Percentiles rank a stretch among this genome's conserved stretches.
These are phyloP conservation scores for Cutaneotrichosporon cyanovorans DNA, from an alignment of 1,284 basidiomycete genomes.

Conservation along the genomic window DNA sequence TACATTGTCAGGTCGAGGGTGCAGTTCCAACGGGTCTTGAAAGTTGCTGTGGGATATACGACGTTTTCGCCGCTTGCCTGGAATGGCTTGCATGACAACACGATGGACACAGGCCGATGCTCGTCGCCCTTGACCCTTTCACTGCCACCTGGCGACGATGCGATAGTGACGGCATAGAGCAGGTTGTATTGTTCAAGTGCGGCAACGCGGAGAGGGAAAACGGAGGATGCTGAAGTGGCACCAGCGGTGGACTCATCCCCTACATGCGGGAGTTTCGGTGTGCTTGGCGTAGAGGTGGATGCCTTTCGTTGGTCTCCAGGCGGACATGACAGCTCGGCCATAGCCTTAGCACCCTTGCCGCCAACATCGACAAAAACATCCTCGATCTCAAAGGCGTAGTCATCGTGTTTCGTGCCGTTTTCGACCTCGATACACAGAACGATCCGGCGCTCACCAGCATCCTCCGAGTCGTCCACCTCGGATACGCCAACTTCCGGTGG, in stretches of 20 bases:
- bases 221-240: not conserved
- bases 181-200: conserved; percentile 74
- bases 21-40: conserved; percentile 80
- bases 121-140: conserved; percentile 48
- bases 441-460: conserved; percentile 69
- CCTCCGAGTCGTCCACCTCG: conserved; percentile 53
- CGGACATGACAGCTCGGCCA: conserved; percentile 46
- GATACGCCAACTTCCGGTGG: conserved; percentile 43
- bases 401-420: conserved; percentile 46
- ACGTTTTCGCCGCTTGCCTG: not conserved
- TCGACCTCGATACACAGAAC: conserved; percentile 79
- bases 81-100: conserved; percentile 61
- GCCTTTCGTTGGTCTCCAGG: conserved; percentile 23
- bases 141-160: conserved; percentile 15
- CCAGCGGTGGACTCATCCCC: not conserved
- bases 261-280: not conserved
- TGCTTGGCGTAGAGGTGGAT: not conserved
- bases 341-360: conserved; percentile 63
- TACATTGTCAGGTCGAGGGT: conserved; percentile 62
- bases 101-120: conserved; percentile 67
- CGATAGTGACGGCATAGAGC: conserved; percentile 64
- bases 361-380: conserved; percentile 63
- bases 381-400: conserved; percentile 62
- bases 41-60: conserved; percentile 55
- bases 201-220: conserved; percentile 62